phyloP scores from a whole-genome alignment of 768 basidiomycete genomes.

The Leccinum incarnatum region DNA sequence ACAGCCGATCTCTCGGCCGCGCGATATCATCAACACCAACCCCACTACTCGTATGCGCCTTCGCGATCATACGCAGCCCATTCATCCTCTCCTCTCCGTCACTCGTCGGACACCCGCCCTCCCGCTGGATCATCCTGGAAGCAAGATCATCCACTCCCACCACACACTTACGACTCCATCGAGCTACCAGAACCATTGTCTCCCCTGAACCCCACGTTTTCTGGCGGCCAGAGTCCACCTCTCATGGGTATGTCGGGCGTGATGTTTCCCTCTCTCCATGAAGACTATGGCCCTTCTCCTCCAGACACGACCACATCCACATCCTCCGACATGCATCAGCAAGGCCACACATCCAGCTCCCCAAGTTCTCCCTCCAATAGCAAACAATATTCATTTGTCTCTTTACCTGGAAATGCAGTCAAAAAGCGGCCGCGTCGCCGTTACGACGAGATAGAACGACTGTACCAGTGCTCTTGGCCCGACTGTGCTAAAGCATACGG shows the following conservation, averaged over 20 bases:
- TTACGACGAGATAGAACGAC: conserved; percentile 93
- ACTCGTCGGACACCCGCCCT: conserved; percentile 43
- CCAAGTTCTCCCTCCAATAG: conserved; percentile 40
- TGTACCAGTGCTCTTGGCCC: conserved; percentile 85
- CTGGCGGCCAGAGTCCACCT: conserved; percentile 38
- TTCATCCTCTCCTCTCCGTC: conserved; percentile 44
- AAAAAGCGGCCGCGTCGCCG: conserved; percentile 82
- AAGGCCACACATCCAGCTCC: conserved; percentile 12
- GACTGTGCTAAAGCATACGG: conserved; percentile 84
- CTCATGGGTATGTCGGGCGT: conserved; percentile 29
- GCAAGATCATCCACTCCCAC: conserved; percentile 29
- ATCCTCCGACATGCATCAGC: conserved; percentile 37
- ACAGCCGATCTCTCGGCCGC: conserved; percentile 30
- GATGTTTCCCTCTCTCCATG: conserved; percentile 46
- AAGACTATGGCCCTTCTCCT: conserved; percentile 58
- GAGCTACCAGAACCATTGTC: conserved; percentile 50
- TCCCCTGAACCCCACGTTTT: conserved; percentile 53
- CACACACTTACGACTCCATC: conserved; percentile 34
- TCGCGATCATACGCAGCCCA: conserved; percentile 38
- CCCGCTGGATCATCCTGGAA: conserved; percentile 37
- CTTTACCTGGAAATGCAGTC: conserved; percentile 75
- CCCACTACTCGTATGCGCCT: conserved; percentile 34
- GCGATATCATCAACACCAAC: conserved; percentile 43
- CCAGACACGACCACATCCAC: conserved; percentile 62
- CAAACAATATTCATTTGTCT: conserved; percentile 82